Evolutionary conservation across 2,329 filamentous ascomycete species (phyloP), one percentile per base, ranked within the genome.

Genomic region (Dactylellina leptospora): DNA sequence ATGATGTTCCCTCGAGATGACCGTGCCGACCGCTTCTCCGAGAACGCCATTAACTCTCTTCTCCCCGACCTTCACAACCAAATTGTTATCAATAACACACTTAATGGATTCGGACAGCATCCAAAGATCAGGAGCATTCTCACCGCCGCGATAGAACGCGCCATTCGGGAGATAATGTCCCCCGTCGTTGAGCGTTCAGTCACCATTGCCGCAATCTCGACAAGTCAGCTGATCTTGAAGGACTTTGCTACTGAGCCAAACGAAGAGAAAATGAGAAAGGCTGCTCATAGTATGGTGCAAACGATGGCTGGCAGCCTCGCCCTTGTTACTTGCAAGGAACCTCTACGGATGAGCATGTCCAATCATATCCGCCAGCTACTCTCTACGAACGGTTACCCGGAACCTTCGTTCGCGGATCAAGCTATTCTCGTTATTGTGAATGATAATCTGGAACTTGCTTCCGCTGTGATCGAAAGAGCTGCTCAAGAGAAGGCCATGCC

Each of bases 371-470:
- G 95, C 56, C 84, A 84, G 51, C 80, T 88, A n/a, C 85, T 96
- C 36, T 88, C 91, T 59, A 90, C 91, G 58, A 83, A 85, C 64
- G 85, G 86, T 54, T 81, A 86, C 40, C 84, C 84, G 1, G 85
- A 87, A 58, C 86, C 89, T 76, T 90, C 91, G 13, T 85, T 99
- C 73, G 92, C 95, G 0, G 95, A 99, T 81, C 95, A 95, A 4
- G 91, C 95, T 28, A 95, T 99, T 73, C 86, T 97, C 63, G 97
- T 99, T 91, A 97, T 96, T 80, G 93, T 99, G 73, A 99, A 97
- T 79, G 93, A 96, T 75, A 99, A 99, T 79, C 85, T 99, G 27
- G 95, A 99, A 76, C 85, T 92, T 40, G 93, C 96, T 48, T 97
- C 95, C 78, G 90, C 87, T 76, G 91, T 97, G 74, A 96, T 99